Evolutionary conservation across 2,329 filamentous ascomycete species (phyloP).

Genomic region (Venturia aucupariae): DNA sequence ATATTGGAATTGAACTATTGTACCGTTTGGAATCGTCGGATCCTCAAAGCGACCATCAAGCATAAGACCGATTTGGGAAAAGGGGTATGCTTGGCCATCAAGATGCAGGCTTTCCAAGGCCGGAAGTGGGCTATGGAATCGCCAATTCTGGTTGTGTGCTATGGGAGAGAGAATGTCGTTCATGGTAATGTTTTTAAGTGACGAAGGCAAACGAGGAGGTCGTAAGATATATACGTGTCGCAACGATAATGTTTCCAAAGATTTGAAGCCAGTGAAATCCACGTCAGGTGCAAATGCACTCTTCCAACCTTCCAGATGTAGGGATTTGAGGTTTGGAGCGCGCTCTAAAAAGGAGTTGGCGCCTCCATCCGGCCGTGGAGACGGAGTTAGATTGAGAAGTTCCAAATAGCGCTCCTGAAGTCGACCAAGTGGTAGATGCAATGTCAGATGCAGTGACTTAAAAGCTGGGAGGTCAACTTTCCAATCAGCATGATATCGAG

Average conservation of each 20-base stretch:
- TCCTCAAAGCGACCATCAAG: slow-evolving; percentile 7
- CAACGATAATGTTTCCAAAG: neutral
- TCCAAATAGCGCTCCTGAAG: slow-evolving; percentile 6
- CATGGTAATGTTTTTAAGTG: neutral
- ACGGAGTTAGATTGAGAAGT: neutral
- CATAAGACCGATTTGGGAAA: neutral
- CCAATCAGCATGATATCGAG: slow-evolving; percentile 19
- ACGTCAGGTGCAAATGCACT: neutral
- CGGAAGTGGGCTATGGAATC: neutral
- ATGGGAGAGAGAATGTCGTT: neutral
- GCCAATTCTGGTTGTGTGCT: neutral
- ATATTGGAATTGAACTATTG: slow-evolving; percentile 10
- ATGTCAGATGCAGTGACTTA: slow-evolving; percentile 19
- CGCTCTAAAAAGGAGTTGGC: neutral
- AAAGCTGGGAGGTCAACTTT: slow-evolving; percentile 22
- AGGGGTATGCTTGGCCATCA: neutral
- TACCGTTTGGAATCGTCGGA: slow-evolving; percentile 18
- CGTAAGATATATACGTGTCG: neutral
- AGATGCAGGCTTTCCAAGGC: slow-evolving; percentile 1
- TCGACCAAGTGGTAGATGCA: slow-evolving; percentile 2
- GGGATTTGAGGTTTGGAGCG: neutral
- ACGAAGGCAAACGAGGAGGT: neutral
- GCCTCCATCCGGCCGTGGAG: neutral
- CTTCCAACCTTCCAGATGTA: slow-evolving; percentile 6
- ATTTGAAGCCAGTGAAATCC: neutral